Evolutionary conservation across 345 rosid genomes (phyloP).

Genomic region (Eucalyptus cloeziana): DNA sequence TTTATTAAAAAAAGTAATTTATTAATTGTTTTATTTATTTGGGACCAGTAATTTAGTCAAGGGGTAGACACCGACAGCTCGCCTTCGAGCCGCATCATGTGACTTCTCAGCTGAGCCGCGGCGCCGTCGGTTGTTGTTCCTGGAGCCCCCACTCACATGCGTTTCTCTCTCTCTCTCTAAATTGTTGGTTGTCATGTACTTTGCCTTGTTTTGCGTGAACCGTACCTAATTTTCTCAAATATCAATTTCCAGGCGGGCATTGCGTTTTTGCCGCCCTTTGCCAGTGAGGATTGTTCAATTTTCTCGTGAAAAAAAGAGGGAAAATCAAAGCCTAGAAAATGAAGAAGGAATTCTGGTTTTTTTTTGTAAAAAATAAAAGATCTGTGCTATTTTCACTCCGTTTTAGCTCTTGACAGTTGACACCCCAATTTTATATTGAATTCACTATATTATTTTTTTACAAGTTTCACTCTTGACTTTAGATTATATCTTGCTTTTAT

Average conservation of each 20-base stretch:
- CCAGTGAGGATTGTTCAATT: not conserved
- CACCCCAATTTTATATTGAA: too few relatives aligned
- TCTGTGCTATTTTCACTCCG: too few relatives aligned
- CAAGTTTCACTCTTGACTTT: too few relatives aligned
- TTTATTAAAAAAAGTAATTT: not conserved
- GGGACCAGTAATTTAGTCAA: not conserved
- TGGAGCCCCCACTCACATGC: not conserved
- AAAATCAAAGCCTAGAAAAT: not conserved
- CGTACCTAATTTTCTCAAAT: not conserved
- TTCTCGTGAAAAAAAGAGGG: not conserved
- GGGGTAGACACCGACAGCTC: not conserved
- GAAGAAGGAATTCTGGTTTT: too few relatives aligned
- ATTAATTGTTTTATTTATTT: not conserved
- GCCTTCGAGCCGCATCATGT: not conserved
- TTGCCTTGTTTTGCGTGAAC: not conserved
- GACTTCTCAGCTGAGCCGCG: not conserved
- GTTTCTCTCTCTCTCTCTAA: not conserved
- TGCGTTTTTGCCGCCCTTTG: not conserved
- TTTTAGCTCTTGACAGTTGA: too few relatives aligned
- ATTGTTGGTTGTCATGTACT: not conserved
- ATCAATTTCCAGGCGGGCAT: not conserved
- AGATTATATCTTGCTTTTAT: too few relatives aligned
- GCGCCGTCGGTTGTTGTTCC: not conserved
- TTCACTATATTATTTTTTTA: rapidly evolving
- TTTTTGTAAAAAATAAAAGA: too few relatives aligned